Base-by-base conservation (phyloP, 208 protist genomes). In the Trypanosoma grayi region DNA sequence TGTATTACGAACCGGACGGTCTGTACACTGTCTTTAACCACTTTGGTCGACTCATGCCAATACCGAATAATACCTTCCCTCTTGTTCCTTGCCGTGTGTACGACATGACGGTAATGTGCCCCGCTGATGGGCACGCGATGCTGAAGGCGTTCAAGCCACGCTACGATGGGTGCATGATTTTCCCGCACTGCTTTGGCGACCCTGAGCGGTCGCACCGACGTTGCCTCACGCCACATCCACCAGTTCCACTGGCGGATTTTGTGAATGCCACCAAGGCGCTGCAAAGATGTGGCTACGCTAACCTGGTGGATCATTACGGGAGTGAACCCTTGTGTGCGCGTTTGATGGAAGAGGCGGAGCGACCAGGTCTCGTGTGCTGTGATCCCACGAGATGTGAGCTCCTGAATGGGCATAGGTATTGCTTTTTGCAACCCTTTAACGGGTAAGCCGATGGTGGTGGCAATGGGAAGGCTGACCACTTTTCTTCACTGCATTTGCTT, bases 81-180 rank as follows among this genome's bases (percentile, higher is more conserved):
- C 41, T 64, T 14, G 25, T 43, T 30, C 48, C 34, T 44, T 64
- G 58, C 33, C 45, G 41, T n/a, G 28, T 39, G 2, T 64, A 64
- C 27, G 58, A 55, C 28, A 55, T 55, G 48, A 55, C 40, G 1
- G 39, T 46, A 16, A 28, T 48, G 30, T 61, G 56, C 39, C 56
- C 56, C 9, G 16, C n/a, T 14, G 37, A 46, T 28, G 56, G 56
- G 36, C 18, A 40, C 10, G 6, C 5, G 25, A 14, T 47, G 30
- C 36, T 64, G 3, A 25, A 43, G 7, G 33, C 27, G 1, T 55
- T 64, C 31, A 37, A 50, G 7, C 58, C 58, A 9, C 58, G 58
- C 33, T 64, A 64, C 31, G 27, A 64, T 36, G 58, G 58, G 25
- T 64, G 58, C 28, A 52, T 64, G 37, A 25, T 64, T n/a, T 64